Conservation (phyloP, 129 eudicot genomes). For the Pseudognaphalium luteoalbum region DNA sequence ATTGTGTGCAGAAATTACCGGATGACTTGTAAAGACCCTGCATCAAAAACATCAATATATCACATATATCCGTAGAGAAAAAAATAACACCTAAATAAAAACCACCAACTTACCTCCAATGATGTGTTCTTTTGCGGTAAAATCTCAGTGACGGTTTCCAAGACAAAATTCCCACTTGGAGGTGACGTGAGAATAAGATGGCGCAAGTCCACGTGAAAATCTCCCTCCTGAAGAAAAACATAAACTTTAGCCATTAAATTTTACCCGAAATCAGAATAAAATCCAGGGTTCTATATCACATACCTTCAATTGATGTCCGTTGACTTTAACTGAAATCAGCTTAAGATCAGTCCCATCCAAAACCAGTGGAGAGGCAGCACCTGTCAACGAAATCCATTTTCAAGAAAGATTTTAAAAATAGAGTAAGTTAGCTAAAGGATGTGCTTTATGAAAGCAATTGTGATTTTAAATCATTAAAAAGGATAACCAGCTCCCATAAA, state of each 20-base stretch:
- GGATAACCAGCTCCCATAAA: not conserved
- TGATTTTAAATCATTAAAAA: not conserved
- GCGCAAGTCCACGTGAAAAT: slow-evolving; percentile 57
- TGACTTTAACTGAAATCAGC: slow-evolving; percentile 62
- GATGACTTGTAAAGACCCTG: slow-evolving; percentile 98
- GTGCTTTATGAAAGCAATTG: not conserved
- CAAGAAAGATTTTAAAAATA: not conserved
- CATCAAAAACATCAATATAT: slow-evolving; percentile 17
- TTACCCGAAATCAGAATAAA: not conserved
- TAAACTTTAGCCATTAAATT: not conserved
- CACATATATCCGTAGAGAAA: not conserved
- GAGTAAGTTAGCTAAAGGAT: not conserved
- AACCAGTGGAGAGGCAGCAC: slow-evolving; percentile 60
- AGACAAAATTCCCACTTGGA: slow-evolving; percentile 65
- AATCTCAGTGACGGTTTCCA: slow-evolving; percentile 78
- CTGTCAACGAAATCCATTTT: slow-evolving; percentile 31
- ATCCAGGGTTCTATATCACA: not conserved
- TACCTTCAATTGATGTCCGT: slow-evolving; percentile 70
- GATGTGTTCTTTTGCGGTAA: slow-evolving; percentile 84
- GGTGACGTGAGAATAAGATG: slow-evolving; percentile 67
- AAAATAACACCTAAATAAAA: not conserved
- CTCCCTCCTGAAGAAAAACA: slow-evolving; percentile 55
- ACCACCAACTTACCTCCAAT: slow-evolving; percentile 54
- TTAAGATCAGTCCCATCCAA: slow-evolving; percentile 86
- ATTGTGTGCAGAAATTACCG: slow-evolving; percentile 96